Evolutionary conservation across 805 yeast species (phyloP).

Genomic region (Candida insectorum): DNA sequence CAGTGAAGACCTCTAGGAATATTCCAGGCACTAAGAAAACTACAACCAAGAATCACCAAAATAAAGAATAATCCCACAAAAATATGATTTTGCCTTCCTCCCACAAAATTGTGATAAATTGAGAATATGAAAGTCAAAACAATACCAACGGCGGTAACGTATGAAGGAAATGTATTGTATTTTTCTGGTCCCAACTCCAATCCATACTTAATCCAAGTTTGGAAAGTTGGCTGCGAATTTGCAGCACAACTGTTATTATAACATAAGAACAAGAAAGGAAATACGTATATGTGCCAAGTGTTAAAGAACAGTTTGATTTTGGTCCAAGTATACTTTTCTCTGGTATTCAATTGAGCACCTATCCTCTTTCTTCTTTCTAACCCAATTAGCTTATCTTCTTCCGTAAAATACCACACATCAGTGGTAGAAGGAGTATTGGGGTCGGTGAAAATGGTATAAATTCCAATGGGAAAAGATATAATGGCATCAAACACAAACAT

Average conservation of each 20-base stretch:
- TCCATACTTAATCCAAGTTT: slow-evolving; percentile 32
- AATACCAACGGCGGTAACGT: slow-evolving; percentile 24
- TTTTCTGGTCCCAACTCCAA: slow-evolving; percentile 22
- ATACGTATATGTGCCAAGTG: slow-evolving; percentile 48
- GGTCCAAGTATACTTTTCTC: slow-evolving; percentile 37
- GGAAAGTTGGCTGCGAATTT: slow-evolving; percentile 32
- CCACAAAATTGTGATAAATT: slow-evolving; percentile 27
- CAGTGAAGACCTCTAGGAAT: slow-evolving; percentile 49
- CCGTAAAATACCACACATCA: slow-evolving; percentile 27
- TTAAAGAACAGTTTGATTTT: slow-evolving; percentile 40
- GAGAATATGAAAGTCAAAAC: slow-evolving; percentile 21
- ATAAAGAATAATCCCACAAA: slow-evolving; percentile 38
- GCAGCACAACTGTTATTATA: slow-evolving; percentile 35
- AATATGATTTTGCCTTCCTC: slow-evolving; percentile 31
- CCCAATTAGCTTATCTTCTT: slow-evolving; percentile 39
- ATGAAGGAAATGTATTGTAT: slow-evolving; percentile 34
- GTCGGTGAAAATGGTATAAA: slow-evolving; percentile 29
- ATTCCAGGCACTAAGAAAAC: slow-evolving; percentile 45
- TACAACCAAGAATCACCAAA: slow-evolving; percentile 38
- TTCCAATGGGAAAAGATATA: slow-evolving; percentile 29
- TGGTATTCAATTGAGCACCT: slow-evolving; percentile 40
- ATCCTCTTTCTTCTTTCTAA: slow-evolving; percentile 42
- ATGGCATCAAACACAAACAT: slow-evolving; percentile 32
- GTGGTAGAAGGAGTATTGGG: slow-evolving; percentile 36
- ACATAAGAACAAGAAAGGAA: slow-evolving; percentile 37